These are phyloP conservation scores for Omphalotus olearius DNA, from an alignment of 1,284 basidiomycete species.

Conservation along the genomic window DNA sequence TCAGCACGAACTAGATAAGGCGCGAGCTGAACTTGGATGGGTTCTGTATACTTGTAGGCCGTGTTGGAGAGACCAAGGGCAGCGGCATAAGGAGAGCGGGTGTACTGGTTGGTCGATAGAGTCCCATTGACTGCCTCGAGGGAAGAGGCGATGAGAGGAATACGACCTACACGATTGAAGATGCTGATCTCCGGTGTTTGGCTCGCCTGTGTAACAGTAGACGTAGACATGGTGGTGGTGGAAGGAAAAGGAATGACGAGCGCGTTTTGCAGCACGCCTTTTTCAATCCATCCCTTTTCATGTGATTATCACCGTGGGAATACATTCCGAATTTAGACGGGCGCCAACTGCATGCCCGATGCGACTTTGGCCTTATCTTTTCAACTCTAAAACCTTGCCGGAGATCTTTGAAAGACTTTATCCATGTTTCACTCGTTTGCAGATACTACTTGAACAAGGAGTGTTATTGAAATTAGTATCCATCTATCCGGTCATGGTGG, in stretches of 20 bases:
- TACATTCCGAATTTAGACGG: too few relatives aligned
- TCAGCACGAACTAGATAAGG: slow-evolving; percentile 63
- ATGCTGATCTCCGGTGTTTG: slow-evolving; percentile 52
- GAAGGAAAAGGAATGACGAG: neutral
- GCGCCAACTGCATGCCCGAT: too few relatives aligned
- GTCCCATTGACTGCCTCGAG: slow-evolving; percentile 55
- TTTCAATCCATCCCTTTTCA: too few relatives aligned
- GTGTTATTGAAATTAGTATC: too few relatives aligned
- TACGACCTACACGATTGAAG: slow-evolving; percentile 57
- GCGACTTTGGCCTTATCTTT: too few relatives aligned
- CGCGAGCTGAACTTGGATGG: slow-evolving; percentile 58
- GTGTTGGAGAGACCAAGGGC: slow-evolving; percentile 56
- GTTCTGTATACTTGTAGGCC: slow-evolving; percentile 59
- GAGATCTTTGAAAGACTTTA: too few relatives aligned
- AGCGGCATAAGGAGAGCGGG: slow-evolving; percentile 56
- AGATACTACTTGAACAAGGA: too few relatives aligned
- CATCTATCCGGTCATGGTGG: too few relatives aligned
- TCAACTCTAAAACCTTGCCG: too few relatives aligned
- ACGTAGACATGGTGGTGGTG: slow-evolving; percentile 22
- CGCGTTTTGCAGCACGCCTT: too few relatives aligned
- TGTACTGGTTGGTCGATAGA: slow-evolving; percentile 56
- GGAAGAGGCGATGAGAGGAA: slow-evolving; percentile 65
- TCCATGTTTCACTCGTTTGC: too few relatives aligned
- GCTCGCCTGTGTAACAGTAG: slow-evolving; percentile 42
- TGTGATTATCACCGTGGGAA: too few relatives aligned